Percentiles rank a stretch among this genome's conserved stretches.
Conservation (phyloP, 75 land plant species). For the Selaginella moellendorffii region DNA sequence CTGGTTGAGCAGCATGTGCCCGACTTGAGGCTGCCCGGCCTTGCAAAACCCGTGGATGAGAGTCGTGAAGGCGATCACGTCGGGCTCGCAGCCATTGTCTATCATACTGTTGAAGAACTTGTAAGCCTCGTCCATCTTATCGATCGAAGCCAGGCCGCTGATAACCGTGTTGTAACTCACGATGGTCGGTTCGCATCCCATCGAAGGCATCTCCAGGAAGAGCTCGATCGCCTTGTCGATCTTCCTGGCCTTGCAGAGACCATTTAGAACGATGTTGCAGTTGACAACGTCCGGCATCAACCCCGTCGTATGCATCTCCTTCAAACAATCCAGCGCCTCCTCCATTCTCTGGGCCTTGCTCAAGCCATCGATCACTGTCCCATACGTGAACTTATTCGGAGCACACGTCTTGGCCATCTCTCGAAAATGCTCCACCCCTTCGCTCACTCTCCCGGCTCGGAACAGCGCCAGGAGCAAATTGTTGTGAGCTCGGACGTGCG, state of each 20-base stretch:
- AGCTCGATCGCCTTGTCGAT: slow-evolving; percentile 42
- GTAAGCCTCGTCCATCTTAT: slow-evolving; percentile 16
- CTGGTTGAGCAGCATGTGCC: slow-evolving; percentile 22
- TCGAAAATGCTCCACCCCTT: neutral
- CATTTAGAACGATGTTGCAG: slow-evolving; percentile 43
- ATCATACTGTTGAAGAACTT: slow-evolving; percentile 42
- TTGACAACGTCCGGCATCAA: slow-evolving; percentile 43
- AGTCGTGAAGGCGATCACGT: slow-evolving; percentile 45
- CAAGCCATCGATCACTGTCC: neutral
- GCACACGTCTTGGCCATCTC: neutral
- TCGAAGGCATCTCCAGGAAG: slow-evolving; percentile 42
- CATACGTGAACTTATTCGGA: neutral
- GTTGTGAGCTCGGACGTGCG: neutral
- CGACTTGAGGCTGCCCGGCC: slow-evolving; percentile 22
- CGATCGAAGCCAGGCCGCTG: slow-evolving; percentile 21
- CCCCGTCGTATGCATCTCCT: slow-evolving; percentile 52
- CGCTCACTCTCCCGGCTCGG: neutral
- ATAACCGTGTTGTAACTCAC: slow-evolving; percentile 42
- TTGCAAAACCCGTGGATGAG: slow-evolving; percentile 42
- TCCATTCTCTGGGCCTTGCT: slow-evolving; percentile 29
- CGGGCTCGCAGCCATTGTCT: slow-evolving; percentile 23
- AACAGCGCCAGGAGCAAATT: neutral
- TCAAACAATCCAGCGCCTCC: slow-evolving; percentile 50
- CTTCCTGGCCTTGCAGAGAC: slow-evolving; percentile 29
- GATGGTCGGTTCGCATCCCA: slow-evolving; percentile 35